Conservation (phyloP, 2,329 filamentous ascomycete genomes). For the Sclerotinia trifoliorum region DNA sequence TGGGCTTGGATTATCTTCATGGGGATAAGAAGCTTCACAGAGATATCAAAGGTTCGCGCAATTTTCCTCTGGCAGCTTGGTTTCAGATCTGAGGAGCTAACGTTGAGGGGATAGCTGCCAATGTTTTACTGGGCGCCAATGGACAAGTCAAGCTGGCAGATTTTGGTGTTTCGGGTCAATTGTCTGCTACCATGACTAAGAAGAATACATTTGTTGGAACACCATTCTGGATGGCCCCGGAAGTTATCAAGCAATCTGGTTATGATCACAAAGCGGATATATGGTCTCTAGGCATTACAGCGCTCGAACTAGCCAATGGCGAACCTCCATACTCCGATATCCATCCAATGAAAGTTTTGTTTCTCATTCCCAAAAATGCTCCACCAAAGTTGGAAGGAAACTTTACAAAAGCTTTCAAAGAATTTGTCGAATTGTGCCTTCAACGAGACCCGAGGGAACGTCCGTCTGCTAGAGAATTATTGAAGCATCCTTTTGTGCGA, state of each 20-base stretch:
- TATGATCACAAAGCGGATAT: constrained; percentile 98
- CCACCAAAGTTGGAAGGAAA: constrained; percentile 78
- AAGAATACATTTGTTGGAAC: constrained; percentile 99
- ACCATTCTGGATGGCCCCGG: constrained; percentile 98
- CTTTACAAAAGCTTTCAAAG: constrained; percentile 80
- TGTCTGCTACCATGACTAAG: constrained; percentile 98
- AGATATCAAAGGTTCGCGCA: constrained; percentile 79
- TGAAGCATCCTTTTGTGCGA: constrained; percentile 87
- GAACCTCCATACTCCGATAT: constrained; percentile 96
- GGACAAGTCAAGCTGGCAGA: constrained; percentile 97
- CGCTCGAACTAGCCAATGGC: constrained; percentile 84
- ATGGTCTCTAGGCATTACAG: constrained; percentile 94
- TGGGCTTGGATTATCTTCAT: constrained; percentile 91
- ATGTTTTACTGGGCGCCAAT: constrained; percentile 82
- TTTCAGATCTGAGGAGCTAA: constrained; percentile 18
- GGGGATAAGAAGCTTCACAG: constrained; percentile 93
- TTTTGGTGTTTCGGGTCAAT: constrained; percentile 93
- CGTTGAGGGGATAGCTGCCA: constrained; percentile 65
- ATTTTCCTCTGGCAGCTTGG: background rate
- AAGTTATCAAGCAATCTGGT: constrained; percentile 97
- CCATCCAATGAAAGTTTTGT: constrained; percentile 97
- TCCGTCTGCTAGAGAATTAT: constrained; percentile 79
- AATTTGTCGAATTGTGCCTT: constrained; percentile 80
- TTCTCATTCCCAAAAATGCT: constrained; percentile 92
- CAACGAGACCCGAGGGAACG: constrained; percentile 86